A percentile compares a stretch with the other conserved stretches of the same genome.
Conservation (phyloP, 2,329 filamentous ascomycete species). For the Aspergillus udagawae region DNA sequence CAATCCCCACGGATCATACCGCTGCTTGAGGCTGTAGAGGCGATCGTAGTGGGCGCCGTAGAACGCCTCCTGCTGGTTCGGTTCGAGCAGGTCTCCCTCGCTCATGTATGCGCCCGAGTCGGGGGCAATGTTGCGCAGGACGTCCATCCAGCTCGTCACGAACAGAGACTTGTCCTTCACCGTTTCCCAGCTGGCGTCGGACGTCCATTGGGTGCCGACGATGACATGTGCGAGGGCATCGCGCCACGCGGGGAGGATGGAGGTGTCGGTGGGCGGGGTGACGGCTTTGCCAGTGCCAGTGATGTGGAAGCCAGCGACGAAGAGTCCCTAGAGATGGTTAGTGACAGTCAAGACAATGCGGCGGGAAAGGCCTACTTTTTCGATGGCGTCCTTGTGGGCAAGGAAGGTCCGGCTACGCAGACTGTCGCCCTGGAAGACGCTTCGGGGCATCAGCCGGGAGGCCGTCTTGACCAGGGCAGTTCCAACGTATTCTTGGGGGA, state of each 20-base stretch:
- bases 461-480: slow-evolving; percentile 19
- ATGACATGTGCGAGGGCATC: slow-evolving; percentile 23
- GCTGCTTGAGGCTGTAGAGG: slow-evolving; percentile 44
- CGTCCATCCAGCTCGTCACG: slow-evolving; percentile 17
- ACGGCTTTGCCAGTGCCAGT: slow-evolving; percentile 17
- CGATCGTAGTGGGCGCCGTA: slow-evolving; percentile 26
- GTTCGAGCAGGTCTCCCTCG: slow-evolving; percentile 46
- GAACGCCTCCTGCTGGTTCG: slow-evolving; percentile 28
- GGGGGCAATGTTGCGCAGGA: slow-evolving; percentile 20
- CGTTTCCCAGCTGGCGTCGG: slow-evolving; percentile 32
- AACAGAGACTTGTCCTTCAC: slow-evolving; percentile 14
- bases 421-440: slow-evolving; percentile 26
- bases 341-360: neutral
- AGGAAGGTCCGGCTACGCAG: slow-evolving; percentile 27
- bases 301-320: slow-evolving; percentile 20
- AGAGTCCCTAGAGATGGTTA: slow-evolving; percentile 13
- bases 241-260: slow-evolving; percentile 24
- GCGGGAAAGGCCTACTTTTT: slow-evolving; percentile 21
- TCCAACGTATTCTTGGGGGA: slow-evolving; percentile 23
- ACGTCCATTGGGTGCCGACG: slow-evolving; percentile 19
- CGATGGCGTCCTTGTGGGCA: slow-evolving; percentile 18
- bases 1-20: slow-evolving; percentile 47
- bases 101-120: slow-evolving; percentile 36
- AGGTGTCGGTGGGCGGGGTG: slow-evolving; percentile 13
- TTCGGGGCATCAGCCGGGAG: slow-evolving; percentile 34